Evolutionary conservation across 352 stramenopile genomes (phyloP), one percentile per base, ranked within the genome.

Genomic region (Globisporangium polare): DNA sequence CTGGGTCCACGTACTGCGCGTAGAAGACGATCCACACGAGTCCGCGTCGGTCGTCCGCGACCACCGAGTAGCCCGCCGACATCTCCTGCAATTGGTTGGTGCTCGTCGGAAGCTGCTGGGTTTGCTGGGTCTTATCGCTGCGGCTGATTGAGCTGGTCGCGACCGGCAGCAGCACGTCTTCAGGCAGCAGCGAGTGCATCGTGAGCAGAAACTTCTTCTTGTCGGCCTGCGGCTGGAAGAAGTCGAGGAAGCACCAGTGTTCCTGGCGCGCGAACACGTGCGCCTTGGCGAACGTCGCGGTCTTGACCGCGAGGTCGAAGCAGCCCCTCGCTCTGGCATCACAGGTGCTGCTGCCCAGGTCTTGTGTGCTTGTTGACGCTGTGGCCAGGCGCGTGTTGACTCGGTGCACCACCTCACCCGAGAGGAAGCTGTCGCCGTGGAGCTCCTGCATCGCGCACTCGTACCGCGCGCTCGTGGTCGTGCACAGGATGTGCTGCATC

Each of bases 171-270:
- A 79, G 69, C 15, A 86, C 72, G 49, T 80, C 69, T 39, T 76
- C 67, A 8, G 76, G 69, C 6, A 72, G 53, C 20, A 83, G 66
- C 50, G 76, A 83, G 5, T 73, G 66, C 18, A 76, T 52, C 12
- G 71, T 68, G 26, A 83, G 51, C 7, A 69, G 67, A 29, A 82
- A 86, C 12, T 72, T 71, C 3, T 65, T 20, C 13, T 20, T 43
- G 12, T 58, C 55, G 10, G 57, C 27, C 27, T 54, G 55, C 22
- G 49, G 31, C 15, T 78, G 70, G 3, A 71, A 49, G 9, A 63
- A 68, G 57, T 65, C 70, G 15, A 83, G 68, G 49, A 72, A 83
- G 47, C 68, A 81, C 75, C 73, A 84, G 51, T 87, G 71, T 41
- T 87, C 31, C 37, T 13, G 55, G 74, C 60, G 75, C 79, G 68